Evolutionary conservation across 306 rosid species (phyloP), one percentile per base, ranked within the genome.

Genomic region (Clitoria ternatea): DNA sequence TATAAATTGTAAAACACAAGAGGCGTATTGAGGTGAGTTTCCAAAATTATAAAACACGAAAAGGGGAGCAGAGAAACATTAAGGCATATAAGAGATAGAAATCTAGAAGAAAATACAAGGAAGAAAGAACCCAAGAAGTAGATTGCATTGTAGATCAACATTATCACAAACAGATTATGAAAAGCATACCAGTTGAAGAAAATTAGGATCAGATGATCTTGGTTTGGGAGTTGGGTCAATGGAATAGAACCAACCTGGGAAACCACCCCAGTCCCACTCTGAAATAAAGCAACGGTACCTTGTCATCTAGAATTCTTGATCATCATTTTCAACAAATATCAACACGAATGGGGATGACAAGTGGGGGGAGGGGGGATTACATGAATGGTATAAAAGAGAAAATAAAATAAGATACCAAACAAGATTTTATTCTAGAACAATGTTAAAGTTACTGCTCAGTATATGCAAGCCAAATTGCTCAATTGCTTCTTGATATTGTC

Each of bases 211-310:
- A 4, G 91, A 90, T 61, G 97, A 90, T 81, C 98, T 86, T 69
- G 79, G 87, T 67, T 45, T 88, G 42, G 84, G 84, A 73, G 93
- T 69, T 57, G 96, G 97, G 60, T 78, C 71, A 76, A 72, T 79
- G 61, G 87, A 76, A 76, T 81, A 84, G 59, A 94, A 80, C 97
- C 98, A 94, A 73, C 87, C 87, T 69, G 97, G 97, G 74, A 90
- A 89, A 66, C 97, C 98, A 10, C 98, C 98, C 59, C 89, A 85
- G 73, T 94, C 97, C 98, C 98, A 94, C 88, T 90, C 97, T 94
- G 89, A 83, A 84, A 74, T 49, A 79, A 66, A 83, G 60, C 67
- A 70, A 36, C 35, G 69, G 50, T 49, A 33, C 72, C 8, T 39
- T 30, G 39, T 74, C 48, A 70, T 63, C 27, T 53, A 24, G 43